Percentiles rank a stretch among this genome's conserved stretches.
These are phyloP conservation scores for Draba incana DNA, from an alignment of 345 rosid species.

Conservation along the genomic window DNA sequence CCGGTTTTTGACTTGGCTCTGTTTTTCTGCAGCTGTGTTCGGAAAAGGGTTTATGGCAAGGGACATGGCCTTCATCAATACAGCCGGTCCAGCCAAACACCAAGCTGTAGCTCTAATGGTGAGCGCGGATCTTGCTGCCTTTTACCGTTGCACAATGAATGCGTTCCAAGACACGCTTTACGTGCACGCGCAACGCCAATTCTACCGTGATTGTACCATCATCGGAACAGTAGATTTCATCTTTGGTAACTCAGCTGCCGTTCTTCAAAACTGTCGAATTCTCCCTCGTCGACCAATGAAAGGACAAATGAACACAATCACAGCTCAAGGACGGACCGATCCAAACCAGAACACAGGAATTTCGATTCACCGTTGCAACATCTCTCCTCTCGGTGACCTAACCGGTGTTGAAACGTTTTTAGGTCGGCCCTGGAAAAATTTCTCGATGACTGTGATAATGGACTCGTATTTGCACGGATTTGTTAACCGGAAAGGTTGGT, in stretches of 20 bases:
- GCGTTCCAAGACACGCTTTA: conserved; percentile 87
- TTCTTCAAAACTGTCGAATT: conserved; percentile 69
- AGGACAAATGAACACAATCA: conserved; percentile 71
- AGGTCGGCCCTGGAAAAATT: conserved; percentile 78
- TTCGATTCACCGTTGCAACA: conserved; percentile 66
- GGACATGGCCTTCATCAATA: conserved; percentile 72
- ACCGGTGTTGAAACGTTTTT: conserved; percentile 52
- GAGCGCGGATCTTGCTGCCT: conserved; percentile 58
- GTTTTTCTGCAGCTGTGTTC: conserved; percentile 58
- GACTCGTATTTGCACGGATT: conserved; percentile 52
- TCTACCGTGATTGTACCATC: conserved; percentile 70
- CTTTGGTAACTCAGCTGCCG: conserved; percentile 79
- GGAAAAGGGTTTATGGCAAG: conserved; percentile 69
- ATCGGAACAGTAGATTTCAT: conserved; percentile 83
- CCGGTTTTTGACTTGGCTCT: conserved; percentile 7
- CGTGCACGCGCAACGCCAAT: conserved; percentile 73
- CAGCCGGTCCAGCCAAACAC: conserved; percentile 75
- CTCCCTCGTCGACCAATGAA: conserved; percentile 58
- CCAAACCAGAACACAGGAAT: conserved; percentile 85
- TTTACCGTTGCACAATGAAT: conserved; percentile 68
- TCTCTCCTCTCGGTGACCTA: conserved; percentile 56
- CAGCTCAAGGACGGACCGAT: conserved; percentile 72
- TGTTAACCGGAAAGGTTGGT: conserved; percentile 62
- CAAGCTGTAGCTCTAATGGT: conserved; percentile 88
- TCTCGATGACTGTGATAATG: conserved; percentile 62